A percentile compares a stretch with the other conserved stretches of the same genome.
Evolutionary conservation across 495 filamentous ascomycete species (phyloP).

Genomic region (Oidiodendron maius): DNA sequence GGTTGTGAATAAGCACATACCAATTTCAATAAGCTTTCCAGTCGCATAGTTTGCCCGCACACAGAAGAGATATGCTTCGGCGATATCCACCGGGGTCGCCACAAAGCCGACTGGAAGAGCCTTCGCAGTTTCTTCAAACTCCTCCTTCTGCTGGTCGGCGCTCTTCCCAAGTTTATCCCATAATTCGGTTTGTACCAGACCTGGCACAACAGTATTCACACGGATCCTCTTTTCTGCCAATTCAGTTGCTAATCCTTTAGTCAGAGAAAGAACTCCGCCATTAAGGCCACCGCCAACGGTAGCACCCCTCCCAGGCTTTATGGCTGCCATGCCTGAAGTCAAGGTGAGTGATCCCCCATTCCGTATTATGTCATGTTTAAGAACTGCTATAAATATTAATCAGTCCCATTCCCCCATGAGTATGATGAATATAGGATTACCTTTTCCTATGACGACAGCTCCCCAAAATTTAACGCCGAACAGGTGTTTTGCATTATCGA

Average conservation of each 20-base stretch:
- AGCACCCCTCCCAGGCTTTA: constrained; percentile 33
- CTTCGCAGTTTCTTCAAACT: constrained; percentile 25
- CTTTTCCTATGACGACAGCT: constrained; percentile 30
- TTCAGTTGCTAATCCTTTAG: constrained; percentile 43
- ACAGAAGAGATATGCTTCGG: constrained; percentile 51
- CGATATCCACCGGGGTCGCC: constrained; percentile 45
- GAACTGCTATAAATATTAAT: constrained; percentile 19
- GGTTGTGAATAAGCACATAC: no score
- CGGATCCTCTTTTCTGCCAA: constrained; percentile 39
- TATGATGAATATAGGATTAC: constrained; percentile 9
- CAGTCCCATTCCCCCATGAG: neutral
- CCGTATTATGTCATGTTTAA: constrained; percentile 33
- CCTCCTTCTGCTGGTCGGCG: constrained; percentile 26
- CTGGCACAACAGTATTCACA: constrained; percentile 50
- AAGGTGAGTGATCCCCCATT: constrained; percentile 44
- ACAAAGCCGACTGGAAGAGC: constrained; percentile 38
- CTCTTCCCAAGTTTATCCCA: constrained; percentile 30
- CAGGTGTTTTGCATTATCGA: constrained; percentile 30
- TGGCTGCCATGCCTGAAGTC: constrained; percentile 38
- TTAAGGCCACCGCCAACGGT: constrained; percentile 29
- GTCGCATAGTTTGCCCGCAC: constrained; percentile 50
- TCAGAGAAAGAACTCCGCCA: constrained; percentile 32
- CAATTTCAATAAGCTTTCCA: constrained; percentile 36
- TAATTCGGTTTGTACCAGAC: constrained; percentile 45
- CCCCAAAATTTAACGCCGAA: constrained; percentile 45